A percentile compares a stretch with the other conserved stretches of the same genome.
These are phyloP conservation scores for Knufia petricola DNA, from an alignment of 2,329 filamentous ascomycete species.

Conservation along the genomic window DNA sequence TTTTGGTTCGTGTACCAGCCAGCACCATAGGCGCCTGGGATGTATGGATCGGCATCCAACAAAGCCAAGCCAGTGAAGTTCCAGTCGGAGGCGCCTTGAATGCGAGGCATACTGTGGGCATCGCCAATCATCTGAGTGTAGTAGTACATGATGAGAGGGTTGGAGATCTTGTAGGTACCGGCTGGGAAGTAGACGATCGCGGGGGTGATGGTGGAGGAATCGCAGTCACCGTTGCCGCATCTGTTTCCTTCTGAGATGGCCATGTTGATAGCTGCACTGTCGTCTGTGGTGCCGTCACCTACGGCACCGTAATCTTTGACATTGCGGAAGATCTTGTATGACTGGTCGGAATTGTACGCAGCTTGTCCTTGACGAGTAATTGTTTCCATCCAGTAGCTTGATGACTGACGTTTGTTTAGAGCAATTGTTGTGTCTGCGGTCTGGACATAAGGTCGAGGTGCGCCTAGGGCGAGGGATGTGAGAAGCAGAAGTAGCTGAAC, in stretches of 20 bases:
- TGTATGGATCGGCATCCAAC: conserved; percentile 81
- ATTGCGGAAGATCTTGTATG: conserved; percentile 67
- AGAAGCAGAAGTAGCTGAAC: conserved; percentile 5
- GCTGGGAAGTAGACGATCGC: conserved; percentile 87
- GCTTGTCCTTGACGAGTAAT: conserved; percentile 61
- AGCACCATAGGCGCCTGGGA: conserved; percentile 42
- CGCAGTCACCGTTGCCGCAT: conserved; percentile 68
- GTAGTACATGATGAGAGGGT: conserved; percentile 74
- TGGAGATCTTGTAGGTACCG: conserved; percentile 73
- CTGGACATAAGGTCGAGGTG: not conserved
- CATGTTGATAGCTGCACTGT: conserved; percentile 78
- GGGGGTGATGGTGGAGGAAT: conserved; percentile 72
- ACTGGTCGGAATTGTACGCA: conserved; percentile 44
- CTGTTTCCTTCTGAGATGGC: conserved; percentile 70
- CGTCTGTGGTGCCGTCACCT: conserved; percentile 64
- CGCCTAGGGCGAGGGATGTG: conserved; percentile 3
- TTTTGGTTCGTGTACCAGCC: conserved; percentile 74
- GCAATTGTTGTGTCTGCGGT: not conserved
- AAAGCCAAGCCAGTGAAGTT: conserved; percentile 55
- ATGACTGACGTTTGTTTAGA: conserved; percentile 19
- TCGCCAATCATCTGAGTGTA: conserved; percentile 91
- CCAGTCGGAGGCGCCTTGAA: conserved; percentile 67
- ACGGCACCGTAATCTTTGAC: conserved; percentile 66
- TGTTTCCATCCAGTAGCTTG: conserved; percentile 61
- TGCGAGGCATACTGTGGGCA: conserved; percentile 57